A percentile compares a stretch with the other conserved stretches of the same genome.
Evolutionary conservation across 2,329 filamentous ascomycete genomes (phyloP).

Genomic region (Ceratocystis colombiana): DNA sequence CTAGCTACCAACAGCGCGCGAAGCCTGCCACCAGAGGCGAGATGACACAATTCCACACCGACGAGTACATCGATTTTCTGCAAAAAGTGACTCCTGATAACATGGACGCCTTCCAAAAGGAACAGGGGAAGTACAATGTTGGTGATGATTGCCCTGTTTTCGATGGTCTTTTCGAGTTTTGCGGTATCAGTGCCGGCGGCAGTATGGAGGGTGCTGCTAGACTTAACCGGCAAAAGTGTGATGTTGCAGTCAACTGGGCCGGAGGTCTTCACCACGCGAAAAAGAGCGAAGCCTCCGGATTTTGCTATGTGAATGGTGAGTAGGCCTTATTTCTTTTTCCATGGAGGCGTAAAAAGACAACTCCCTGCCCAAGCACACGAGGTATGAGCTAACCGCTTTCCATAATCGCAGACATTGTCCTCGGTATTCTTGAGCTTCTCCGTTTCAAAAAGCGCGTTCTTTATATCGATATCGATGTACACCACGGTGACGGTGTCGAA

Average conservation of each 20-base stretch:
- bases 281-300: constrained; percentile 90
- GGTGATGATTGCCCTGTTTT: constrained; percentile 97
- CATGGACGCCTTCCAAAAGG: constrained; percentile 71
- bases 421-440: constrained; percentile 85
- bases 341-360: not conserved
- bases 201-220: constrained; percentile 89
- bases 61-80: constrained; percentile 92
- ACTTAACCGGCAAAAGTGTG: constrained; percentile 80
- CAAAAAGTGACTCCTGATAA: constrained; percentile 96
- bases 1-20: constrained; percentile 48
- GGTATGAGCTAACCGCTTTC: not conserved
- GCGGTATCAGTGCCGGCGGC: constrained; percentile 85
- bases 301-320: constrained; percentile 94
- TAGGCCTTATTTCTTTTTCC: constrained; percentile 26
- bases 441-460: constrained; percentile 89
- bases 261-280: constrained; percentile 95
- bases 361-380: not conserved
- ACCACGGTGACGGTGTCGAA: constrained; percentile 87
- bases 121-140: constrained; percentile 89
- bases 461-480: constrained; percentile 93
- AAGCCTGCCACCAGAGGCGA: constrained; percentile 83
- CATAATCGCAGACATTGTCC: constrained; percentile 59
- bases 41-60: constrained; percentile 87
- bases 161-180: constrained; percentile 94
- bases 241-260: constrained; percentile 98